A percentile compares a stretch with the other conserved stretches of the same genome.
These are phyloP conservation scores for Stevia rebaudiana DNA, from an alignment of 140 eudicot genomes.

Conservation along the genomic window DNA sequence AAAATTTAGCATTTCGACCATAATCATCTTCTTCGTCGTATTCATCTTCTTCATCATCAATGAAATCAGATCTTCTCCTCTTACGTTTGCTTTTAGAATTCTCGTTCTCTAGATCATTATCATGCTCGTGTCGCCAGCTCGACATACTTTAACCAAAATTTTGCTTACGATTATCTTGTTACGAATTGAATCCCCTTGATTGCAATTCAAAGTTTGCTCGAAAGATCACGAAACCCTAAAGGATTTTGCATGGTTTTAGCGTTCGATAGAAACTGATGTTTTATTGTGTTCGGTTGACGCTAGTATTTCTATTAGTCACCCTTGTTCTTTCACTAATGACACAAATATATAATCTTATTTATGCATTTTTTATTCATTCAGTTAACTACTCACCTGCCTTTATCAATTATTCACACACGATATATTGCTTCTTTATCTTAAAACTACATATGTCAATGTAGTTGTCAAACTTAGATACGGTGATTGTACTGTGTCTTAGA, in stretches of 20 bases:
- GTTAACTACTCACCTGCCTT: too few relatives aligned
- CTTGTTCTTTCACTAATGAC: constrained; percentile 7
- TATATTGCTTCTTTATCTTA: too few relatives aligned
- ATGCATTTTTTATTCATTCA: too few relatives aligned
- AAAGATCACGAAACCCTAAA: constrained; percentile 27
- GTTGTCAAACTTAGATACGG: too few relatives aligned
- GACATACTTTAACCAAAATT: constrained; percentile 12
- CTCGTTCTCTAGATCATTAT: constrained; percentile 44
- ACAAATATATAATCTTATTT: too few relatives aligned
- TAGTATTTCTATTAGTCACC: not conserved
- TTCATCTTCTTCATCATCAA: constrained; percentile 65
- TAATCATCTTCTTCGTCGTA: constrained; percentile 57
- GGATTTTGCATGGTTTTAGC: constrained; percentile 26
- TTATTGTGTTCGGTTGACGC: constrained; percentile 25
- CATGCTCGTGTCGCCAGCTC: constrained; percentile 37
- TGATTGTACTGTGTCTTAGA: too few relatives aligned
- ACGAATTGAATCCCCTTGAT: constrained; percentile 7
- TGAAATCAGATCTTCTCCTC: constrained; percentile 49
- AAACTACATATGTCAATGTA: too few relatives aligned
- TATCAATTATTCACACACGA: too few relatives aligned
- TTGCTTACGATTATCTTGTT: not conserved
- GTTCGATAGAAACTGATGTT: constrained; percentile 12
- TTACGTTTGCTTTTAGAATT: constrained; percentile 36
- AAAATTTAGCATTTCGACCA: constrained; percentile 31
- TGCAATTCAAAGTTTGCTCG: constrained; percentile 2